Evolutionary conservation across 1,139 yeast species (phyloP), one percentile per base, ranked within the genome.

Genomic region (Blastobotrys indianensis): DNA sequence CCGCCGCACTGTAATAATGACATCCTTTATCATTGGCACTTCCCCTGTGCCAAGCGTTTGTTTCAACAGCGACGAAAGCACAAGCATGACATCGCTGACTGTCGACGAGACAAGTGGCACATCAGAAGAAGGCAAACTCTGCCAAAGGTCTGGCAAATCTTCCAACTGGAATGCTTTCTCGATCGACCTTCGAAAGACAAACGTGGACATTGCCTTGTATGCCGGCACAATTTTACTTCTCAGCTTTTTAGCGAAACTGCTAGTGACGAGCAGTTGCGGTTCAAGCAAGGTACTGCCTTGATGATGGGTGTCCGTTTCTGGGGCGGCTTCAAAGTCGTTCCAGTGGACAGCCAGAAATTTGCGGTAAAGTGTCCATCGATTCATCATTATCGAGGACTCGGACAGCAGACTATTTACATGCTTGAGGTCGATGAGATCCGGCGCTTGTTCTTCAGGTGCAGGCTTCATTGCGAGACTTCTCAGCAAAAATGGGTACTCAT

Each of bases 291-390:
- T 53, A 41, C 9, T 34, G 17, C 44, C 30, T 42, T 44, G 33
- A 32, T 28, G 15, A 32, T 42, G 20, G 23, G 12, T 40, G 35
- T 25, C 16, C 34, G 47, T 32, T 16, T 23, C 39, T 13, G 31
- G 25, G 6, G 12, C 9, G 10, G 40, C 47, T 4, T 51, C 50
- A 42, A 68, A 74, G 44, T 72, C 77, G 42, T 69, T 71, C 79
- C 85, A 85, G 51, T 83, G 77, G 30, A 76, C 72, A 1, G 86
- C 76, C 54, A 86, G 74, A 57, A 88, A 92, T 58, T 79, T 79
- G 50, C 85, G 75, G 63, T 88, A 94, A 62, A 87, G 74, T 7
- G 85, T 73, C 97, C 98, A 92, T 52, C 88, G 80, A 58, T 85
- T 86, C 58, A 92, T 68, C 59, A 92, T 83, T 4, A 82, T 72